Percentiles rank a stretch among this genome's conserved stretches.
phyloP scores from a whole-genome alignment of 768 basidiomycete species.

The Exidia glandulosa region DNA sequence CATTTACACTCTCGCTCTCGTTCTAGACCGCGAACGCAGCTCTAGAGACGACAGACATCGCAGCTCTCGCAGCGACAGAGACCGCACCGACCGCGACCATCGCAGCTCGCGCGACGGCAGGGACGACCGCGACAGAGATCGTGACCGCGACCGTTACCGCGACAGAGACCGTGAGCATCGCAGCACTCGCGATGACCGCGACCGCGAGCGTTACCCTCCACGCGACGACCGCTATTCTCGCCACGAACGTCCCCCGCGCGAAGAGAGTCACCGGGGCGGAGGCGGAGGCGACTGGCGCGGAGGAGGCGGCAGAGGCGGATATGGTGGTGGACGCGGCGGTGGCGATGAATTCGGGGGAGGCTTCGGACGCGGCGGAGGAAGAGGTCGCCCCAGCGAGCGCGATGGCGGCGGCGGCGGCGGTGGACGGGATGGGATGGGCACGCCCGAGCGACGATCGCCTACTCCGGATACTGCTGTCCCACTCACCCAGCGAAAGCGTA shows the following conservation, averaged over 20 bases:
- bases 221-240: constrained; percentile 29
- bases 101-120: constrained; percentile 41
- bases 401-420: constrained; percentile 40
- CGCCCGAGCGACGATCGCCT: constrained; percentile 74
- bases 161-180: constrained; percentile 33
- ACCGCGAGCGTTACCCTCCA: constrained; percentile 36
- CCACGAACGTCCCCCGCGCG: constrained; percentile 19
- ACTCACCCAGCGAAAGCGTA: constrained; percentile 75
- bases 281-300: constrained; percentile 21
- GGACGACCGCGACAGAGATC: constrained; percentile 40
- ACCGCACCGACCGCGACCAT: constrained; percentile 22
- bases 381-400: constrained; percentile 24
- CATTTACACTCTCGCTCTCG: background rate
- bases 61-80: constrained; percentile 38
- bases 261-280: constrained; percentile 29
- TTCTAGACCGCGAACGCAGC: constrained; percentile 2
- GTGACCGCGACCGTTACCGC: constrained; percentile 20
- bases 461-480: constrained; percentile 80
- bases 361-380: constrained; percentile 17
- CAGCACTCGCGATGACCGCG: constrained; percentile 21
- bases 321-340: constrained; percentile 16
- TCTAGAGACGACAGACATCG: background rate
- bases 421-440: constrained; percentile 38
- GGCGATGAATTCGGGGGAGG: constrained; percentile 17
- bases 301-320: constrained; percentile 11